Conservation (phyloP, 768 basidiomycete species). For the Pilatotrama ljubarskyi region DNA sequence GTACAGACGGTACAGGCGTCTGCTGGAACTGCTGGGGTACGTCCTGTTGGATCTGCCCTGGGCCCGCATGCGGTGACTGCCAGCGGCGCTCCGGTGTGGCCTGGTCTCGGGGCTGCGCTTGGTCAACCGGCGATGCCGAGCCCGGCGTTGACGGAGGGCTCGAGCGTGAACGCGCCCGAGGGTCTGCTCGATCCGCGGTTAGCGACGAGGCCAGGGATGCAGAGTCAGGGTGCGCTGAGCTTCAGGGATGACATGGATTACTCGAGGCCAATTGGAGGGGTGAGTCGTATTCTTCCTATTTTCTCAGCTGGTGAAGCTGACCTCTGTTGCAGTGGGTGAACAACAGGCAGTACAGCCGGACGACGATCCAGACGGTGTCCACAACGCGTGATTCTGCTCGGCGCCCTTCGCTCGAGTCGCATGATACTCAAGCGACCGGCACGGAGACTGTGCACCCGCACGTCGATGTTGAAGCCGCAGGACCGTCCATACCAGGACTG, state of each 20-base stretch:
- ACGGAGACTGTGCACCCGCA: neutral
- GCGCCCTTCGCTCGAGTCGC: conserved; percentile 9
- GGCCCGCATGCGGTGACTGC: neutral
- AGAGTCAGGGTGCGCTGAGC: conserved; percentile 29
- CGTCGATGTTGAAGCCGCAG: neutral
- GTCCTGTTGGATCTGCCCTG: neutral
- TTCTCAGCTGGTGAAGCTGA: neutral
- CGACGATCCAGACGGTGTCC: conserved; percentile 24
- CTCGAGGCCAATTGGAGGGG: conserved; percentile 30
- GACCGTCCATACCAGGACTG: neutral
- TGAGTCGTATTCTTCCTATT: conserved; percentile 14
- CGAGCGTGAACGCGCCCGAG: conserved; percentile 24
- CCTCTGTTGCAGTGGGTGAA: conserved; percentile 18
- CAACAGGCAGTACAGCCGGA: conserved; percentile 25
- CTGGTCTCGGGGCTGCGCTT: conserved; percentile 10
- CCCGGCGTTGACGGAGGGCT: conserved; percentile 27
- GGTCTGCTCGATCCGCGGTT: conserved; percentile 28
- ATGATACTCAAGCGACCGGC: conserved; percentile 2
- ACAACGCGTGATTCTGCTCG: conserved; percentile 5
- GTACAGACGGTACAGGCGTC: neutral
- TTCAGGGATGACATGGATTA: conserved; percentile 32
- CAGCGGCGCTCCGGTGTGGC: conserved; percentile 19
- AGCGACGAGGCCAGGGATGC: conserved; percentile 22
- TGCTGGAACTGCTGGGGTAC: neutral
- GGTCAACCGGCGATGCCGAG: conserved; percentile 23